Evolutionary conservation across 2,329 filamentous ascomycete genomes (phyloP).

Genomic region (Ampelomyces quisqualis): DNA sequence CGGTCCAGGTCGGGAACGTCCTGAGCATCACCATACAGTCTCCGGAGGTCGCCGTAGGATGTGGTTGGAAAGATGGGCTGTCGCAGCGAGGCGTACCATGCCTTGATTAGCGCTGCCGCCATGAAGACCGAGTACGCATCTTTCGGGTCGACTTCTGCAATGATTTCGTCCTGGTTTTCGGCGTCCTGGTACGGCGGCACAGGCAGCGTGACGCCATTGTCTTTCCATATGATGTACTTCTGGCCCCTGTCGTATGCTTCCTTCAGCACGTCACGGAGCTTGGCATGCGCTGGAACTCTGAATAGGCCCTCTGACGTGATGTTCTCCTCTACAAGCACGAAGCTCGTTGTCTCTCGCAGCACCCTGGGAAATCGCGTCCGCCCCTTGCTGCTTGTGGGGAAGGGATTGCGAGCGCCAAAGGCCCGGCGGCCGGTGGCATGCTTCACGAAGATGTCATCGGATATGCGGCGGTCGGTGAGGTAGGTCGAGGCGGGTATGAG

Average conservation of each 20-base stretch:
- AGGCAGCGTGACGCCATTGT: constrained; percentile 41
- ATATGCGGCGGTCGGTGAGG: constrained; percentile 55
- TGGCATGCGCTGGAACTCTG: constrained; percentile 54
- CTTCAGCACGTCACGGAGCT: constrained; percentile 52
- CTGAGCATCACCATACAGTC: constrained; percentile 45
- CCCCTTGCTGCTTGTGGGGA: constrained; percentile 50
- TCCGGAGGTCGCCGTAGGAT: constrained; percentile 51
- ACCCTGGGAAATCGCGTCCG: constrained; percentile 53
- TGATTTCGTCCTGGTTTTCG: constrained; percentile 44
- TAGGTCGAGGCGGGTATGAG: constrained; percentile 57
- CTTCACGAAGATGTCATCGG: constrained; percentile 50
- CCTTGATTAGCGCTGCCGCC: constrained; percentile 56
- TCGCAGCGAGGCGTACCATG: constrained; percentile 57
- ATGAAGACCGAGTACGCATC: constrained; percentile 57
- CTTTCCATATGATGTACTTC: constrained; percentile 56
- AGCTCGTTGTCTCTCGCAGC: constrained; percentile 55
- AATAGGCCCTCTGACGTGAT: constrained; percentile 56
- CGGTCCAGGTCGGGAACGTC: constrained; percentile 45
- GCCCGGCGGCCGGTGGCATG: constrained; percentile 50
- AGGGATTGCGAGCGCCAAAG: constrained; percentile 51
- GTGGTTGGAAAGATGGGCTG: constrained; percentile 54
- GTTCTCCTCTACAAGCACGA: constrained; percentile 52
- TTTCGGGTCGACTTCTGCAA: constrained; percentile 50
- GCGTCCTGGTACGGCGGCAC: constrained; percentile 35
- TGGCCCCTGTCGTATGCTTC: constrained; percentile 59